These are phyloP conservation scores for Gautieria morchelliformis DNA, from an alignment of 768 basidiomycete genomes.

Conservation along the genomic window DNA sequence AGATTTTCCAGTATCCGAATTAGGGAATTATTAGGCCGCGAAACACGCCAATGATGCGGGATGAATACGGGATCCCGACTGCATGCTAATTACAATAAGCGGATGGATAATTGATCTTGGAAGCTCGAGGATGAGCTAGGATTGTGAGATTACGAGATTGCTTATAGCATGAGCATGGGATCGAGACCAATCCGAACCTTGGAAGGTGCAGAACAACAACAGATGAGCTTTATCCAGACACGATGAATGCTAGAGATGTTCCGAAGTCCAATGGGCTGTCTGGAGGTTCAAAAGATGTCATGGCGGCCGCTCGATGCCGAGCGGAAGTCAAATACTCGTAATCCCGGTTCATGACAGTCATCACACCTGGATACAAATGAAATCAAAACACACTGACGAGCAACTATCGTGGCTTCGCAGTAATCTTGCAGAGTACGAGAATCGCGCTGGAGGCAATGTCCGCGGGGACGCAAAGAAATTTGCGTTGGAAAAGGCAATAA, in stretches of 20 bases:
- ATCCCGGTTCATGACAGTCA: constrained; percentile 9
- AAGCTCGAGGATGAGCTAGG: no score
- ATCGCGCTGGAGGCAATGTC: constrained; percentile 46
- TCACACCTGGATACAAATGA: constrained; percentile 6
- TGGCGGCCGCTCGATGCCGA: background rate
- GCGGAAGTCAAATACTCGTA: background rate
- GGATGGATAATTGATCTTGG: no score
- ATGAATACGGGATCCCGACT: no score
- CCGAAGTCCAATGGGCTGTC: background rate
- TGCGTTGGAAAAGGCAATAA: constrained; percentile 50
- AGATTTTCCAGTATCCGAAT: no score
- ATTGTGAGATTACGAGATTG: no score
- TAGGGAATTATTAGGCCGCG: no score
- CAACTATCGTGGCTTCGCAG: constrained; percentile 49
- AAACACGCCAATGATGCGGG: no score
- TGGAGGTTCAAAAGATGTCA: background rate
- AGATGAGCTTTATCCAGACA: no score
- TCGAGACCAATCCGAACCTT: no score
- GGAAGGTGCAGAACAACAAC: no score
- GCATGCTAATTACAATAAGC: no score
- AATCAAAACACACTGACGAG: constrained; percentile 39
- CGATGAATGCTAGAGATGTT: background rate
- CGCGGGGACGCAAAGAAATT: constrained; percentile 65
- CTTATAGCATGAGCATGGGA: no score
- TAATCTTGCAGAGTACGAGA: constrained; percentile 47